Evolutionary conservation across 148 eudicot species (phyloP), one percentile per base, ranked within the genome.

Genomic region (Chenopodium quinoa): DNA sequence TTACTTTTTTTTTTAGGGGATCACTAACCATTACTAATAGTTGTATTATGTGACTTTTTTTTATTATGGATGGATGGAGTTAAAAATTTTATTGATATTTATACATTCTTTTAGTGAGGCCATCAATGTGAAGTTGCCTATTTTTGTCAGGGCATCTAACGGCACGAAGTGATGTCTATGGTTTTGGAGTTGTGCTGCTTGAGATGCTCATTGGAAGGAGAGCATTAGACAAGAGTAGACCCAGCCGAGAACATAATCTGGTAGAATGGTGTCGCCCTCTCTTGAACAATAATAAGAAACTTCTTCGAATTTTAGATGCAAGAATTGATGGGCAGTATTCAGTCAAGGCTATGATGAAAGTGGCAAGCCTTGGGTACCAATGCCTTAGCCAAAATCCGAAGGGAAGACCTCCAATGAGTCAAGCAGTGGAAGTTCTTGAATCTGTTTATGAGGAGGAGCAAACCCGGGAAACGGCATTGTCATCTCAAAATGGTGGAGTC

Each of bases 231-330:
- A 90, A 89, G 85, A 87, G 93, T 84, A 89, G 92, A 84, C 91
- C 95, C 23, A 89, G 92, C 82, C 90, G 91, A 76, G 97, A 93
- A 79, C 95, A 93, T 79, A 93, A 88, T 76, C 85, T 93, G 70
- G 97, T 93, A 0, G 97, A 93, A 71, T 93, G 93, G 93, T 93
- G 95, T 31, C 91, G 95, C 7, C 97, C 97, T 1, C 87, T 93
- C 68, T 79, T 93, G 84, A 92, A 89, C 80, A 93, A 93, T 78
- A 88, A 83, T 79, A 93, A 92, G 84, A 92, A 93, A 77, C 91
- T 93, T 66, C 81, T 86, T 48, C 84, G 85, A 77, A 91, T 93
- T 77, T 44, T 93, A 73, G 97, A 93, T 82, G 86, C 91, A 4
- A 90, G 94, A 84, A 87, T 93, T 62, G 95, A 93, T 46, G 97